Conservation (phyloP, 257 asterid genomes). For the Perilla frutescens region DNA sequence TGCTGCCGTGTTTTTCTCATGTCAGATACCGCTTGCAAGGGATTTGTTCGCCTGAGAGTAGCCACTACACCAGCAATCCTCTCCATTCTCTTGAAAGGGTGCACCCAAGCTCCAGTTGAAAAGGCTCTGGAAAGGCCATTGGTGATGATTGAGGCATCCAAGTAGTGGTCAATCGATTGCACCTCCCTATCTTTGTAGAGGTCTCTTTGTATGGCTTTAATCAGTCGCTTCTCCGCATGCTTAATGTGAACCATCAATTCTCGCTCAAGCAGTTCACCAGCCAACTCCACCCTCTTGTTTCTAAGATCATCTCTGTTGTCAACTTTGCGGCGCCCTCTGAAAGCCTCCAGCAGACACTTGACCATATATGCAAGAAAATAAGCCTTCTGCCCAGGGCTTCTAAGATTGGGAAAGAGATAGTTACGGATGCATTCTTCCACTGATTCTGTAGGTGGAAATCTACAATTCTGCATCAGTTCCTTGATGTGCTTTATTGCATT, state of each 20-base stretch:
- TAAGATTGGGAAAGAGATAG: conserved; percentile 72
- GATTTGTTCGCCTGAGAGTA: conserved; percentile 86
- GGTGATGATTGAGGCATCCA: conserved; percentile 82
- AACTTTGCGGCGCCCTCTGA: conserved; percentile 69
- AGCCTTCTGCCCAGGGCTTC: conserved; percentile 66
- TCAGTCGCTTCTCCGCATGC: conserved; percentile 83
- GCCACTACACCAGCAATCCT: conserved; percentile 94
- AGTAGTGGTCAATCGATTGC: conserved; percentile 61
- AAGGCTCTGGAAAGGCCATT: conserved; percentile 98
- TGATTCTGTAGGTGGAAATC: conserved; percentile 77
- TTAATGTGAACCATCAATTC: conserved; percentile 79
- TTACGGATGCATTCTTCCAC: conserved; percentile 64
- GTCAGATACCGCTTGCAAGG: conserved; percentile 80
- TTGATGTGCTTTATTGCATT: conserved; percentile 53
- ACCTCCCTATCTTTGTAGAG: conserved; percentile 68
- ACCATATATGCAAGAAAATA: conserved; percentile 90
- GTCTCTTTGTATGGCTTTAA: conserved; percentile 80
- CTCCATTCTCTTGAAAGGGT: conserved; percentile 85
- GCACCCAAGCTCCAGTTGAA: conserved; percentile 94
- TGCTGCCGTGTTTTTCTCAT: conserved; percentile 97
- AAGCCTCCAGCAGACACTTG: conserved; percentile 79
- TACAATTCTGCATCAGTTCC: conserved; percentile 53
- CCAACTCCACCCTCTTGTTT: conserved; percentile 92
- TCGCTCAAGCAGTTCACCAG: conserved; percentile 84
- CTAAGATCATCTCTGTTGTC: conserved; percentile 90